Base-by-base conservation (phyloP, 148 eudicot species). In the Mesembryanthemum crystallinum region DNA sequence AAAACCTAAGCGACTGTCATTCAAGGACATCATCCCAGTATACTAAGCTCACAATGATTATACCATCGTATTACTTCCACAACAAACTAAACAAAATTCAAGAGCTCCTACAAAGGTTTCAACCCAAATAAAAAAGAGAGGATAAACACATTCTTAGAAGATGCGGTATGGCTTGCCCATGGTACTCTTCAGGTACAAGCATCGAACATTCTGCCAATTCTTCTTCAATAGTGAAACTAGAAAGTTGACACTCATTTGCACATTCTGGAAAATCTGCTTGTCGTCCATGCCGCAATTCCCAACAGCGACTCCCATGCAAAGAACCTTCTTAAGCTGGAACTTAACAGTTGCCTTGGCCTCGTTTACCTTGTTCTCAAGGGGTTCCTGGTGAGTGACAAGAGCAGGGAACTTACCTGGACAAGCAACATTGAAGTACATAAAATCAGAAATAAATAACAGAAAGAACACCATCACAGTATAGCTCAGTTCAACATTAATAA, bases 291-390 rank as follows among this genome's bases (percentile, higher is more conserved):
- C 73, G 67, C 80, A 81, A 80, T 89, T 89, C 1, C 88, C 93
- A 59, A 89, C 89, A 77, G 93, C 93, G 72, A 89, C 93, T 32
- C 93, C 93, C 93, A 89, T 89, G 83, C 93, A 89, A 24, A 89
- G 87, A 33, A 89, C 93, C 81, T 89, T 89, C 82, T 89, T 89
- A 69, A 89, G 81, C 60, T 89, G 93, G 76, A 89, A 89, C 82
- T 89, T 89, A 11, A 89, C 85, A 1, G 91, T 89, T 3, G 93
- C 93, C 73, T 89, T 89, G 59, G 77, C 80, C 74, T 89, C 93
- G 52, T 87, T 86, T 0, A 89, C 91, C 58, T 89, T 89, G 65
- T 83, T 77, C 76, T 89, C 91, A 0, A 89, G 82, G 21, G 90
- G 84, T 61, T 89, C 93, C 51, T 89, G 93, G 83, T 89, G 93